Evolutionary conservation across 108 stramenopile species (phyloP).

Genomic region (Nannochloropsis gaditana): DNA sequence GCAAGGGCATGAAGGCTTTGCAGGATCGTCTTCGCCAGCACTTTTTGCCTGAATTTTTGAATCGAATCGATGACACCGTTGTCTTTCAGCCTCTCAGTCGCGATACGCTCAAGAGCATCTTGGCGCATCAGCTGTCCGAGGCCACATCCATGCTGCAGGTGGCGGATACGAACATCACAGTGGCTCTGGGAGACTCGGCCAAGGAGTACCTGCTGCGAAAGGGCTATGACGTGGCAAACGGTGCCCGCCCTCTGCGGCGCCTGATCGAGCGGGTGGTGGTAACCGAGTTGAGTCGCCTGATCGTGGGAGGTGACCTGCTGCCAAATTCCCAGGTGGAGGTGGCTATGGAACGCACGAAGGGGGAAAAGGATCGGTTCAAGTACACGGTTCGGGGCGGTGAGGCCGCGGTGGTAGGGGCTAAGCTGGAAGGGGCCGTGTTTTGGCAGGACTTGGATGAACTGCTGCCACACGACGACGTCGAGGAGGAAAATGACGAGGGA

Average conservation of each 20-base stretch:
- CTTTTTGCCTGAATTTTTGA: conserved; percentile 91
- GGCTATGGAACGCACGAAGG: not conserved
- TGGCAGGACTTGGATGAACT: not conserved
- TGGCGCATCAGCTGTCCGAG: conserved; percentile 36
- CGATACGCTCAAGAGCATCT: conserved; percentile 64
- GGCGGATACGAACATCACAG: conserved; percentile 33
- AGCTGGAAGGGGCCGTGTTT: not conserved
- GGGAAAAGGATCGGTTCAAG: not conserved
- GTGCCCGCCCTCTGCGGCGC: conserved; percentile 85
- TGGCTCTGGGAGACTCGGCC: conserved; percentile 28
- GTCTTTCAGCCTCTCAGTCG: conserved; percentile 76
- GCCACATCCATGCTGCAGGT: conserved; percentile 3
- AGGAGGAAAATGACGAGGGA: not conserved
- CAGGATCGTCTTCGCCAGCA: conserved; percentile 32
- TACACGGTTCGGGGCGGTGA: not conserved
- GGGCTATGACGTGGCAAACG: conserved; percentile 62
- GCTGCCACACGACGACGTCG: not conserved
- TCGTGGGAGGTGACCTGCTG: not conserved
- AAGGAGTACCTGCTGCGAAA: conserved; percentile 61
- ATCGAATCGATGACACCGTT: conserved; percentile 82
- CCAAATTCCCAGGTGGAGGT: not conserved
- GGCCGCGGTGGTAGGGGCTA: not conserved
- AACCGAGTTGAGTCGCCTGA: not conserved
- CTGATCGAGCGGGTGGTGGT: conserved; percentile 75
- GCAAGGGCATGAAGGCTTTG: conserved; percentile 30